These are phyloP conservation scores for Chlorella ohadii DNA, from an alignment of 139 green algal species.

Conservation along the genomic window DNA sequence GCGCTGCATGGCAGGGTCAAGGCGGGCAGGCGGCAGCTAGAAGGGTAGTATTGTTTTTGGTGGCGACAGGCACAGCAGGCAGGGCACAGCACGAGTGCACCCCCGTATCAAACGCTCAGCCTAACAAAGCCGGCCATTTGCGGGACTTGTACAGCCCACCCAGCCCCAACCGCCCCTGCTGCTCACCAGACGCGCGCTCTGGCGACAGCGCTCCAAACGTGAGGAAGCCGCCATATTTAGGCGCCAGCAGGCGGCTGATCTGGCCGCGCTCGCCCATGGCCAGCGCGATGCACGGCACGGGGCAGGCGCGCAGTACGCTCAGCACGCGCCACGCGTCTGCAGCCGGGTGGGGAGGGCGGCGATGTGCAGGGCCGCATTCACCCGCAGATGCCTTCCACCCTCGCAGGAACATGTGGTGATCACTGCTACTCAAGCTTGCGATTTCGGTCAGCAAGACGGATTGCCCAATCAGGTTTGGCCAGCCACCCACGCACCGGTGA, in stretches of 20 bases:
- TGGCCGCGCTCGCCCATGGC: conserved; percentile 93
- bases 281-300: conserved; percentile 88
- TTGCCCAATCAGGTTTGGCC: no score
- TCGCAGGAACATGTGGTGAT: no score
- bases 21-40: neutral
- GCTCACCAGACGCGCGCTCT: conserved; percentile 52
- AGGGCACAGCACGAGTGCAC: no score
- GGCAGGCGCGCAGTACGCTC: conserved; percentile 55
- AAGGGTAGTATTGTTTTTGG: no score
- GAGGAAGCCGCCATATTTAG: conserved; percentile 94
- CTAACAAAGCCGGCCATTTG: no score
- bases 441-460: no score
- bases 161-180: neutral
- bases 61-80: no score
- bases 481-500: conserved; percentile 53
- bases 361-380: no score
- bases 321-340: conserved; percentile 69
- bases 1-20: neutral
- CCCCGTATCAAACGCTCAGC: no score
- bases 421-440: no score
- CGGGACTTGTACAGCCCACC: no score
- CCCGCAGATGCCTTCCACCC: no score
- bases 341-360: neutral
- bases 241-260: conserved; percentile 87
- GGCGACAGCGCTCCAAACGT: conserved; percentile 93